A percentile compares a stretch with the other conserved stretches of the same genome.
Evolutionary conservation across 2,329 filamentous ascomycete genomes (phyloP).

Genomic region (Fusarium chuoi): DNA sequence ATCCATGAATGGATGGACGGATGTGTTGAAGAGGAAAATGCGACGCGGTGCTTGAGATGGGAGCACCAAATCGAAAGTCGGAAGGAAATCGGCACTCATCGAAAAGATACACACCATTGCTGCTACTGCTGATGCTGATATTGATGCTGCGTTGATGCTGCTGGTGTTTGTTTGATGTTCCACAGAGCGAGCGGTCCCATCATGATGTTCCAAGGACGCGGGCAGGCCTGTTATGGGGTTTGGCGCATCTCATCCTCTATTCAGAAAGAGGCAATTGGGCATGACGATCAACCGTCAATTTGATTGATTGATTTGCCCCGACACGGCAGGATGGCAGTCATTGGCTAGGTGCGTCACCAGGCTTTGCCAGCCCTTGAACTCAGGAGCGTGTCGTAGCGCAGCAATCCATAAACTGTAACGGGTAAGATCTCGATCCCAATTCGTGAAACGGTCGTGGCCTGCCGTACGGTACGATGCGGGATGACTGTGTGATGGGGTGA

Average conservation of each 20-base stretch:
- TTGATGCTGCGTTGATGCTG: conserved; percentile 1
- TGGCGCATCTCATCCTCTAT: conserved; percentile 32
- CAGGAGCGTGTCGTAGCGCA: conserved; percentile 22
- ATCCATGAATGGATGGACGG: background rate
- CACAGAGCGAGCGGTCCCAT: conserved; percentile 21
- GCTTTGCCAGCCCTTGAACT: conserved; percentile 9
- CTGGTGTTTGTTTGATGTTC: conserved; percentile 11
- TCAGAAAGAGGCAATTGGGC: conserved; percentile 21
- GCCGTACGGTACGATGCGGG: background rate
- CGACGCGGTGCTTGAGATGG: background rate
- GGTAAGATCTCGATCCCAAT: conserved; percentile 45
- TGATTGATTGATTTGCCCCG: conserved; percentile 33
- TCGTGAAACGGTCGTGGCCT: conserved; percentile 33
- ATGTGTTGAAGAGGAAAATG: background rate
- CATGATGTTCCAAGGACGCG: conserved; percentile 32
- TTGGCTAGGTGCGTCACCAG: conserved; percentile 16
- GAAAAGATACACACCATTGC: conserved; percentile 1
- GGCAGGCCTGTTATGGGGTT: conserved; percentile 23
- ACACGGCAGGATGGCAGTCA: conserved; percentile 19
- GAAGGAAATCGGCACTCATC: conserved; percentile 1
- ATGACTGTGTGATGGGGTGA: conserved; percentile 23
- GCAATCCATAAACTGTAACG: conserved; percentile 25
- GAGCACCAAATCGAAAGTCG: conserved; percentile 1
- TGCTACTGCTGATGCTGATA: background rate
- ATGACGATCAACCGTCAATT: conserved; percentile 34